A percentile compares a stretch with the other conserved stretches of the same genome.
Conservation (phyloP, 2,329 filamentous ascomycete species). For the Xylariaceae sp. region DNA sequence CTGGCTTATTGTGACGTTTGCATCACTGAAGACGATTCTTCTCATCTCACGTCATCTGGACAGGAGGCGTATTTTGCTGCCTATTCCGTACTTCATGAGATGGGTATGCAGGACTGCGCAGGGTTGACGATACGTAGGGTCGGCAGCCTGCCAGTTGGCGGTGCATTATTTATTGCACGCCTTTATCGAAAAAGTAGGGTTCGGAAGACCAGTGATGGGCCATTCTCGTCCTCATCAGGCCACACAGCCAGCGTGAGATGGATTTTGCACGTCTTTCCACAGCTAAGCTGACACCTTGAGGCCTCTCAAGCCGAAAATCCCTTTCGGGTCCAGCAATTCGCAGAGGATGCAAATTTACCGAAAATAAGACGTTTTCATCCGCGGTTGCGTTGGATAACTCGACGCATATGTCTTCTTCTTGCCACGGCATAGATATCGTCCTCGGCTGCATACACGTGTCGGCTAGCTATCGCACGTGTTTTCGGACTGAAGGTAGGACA, state of each 20-base stretch:
- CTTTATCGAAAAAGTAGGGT: background rate
- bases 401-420: background rate
- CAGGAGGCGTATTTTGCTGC: too few species aligned
- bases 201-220: background rate
- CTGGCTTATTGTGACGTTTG: background rate
- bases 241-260: background rate
- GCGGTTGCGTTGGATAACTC: background rate
- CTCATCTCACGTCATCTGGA: background rate
- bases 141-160: background rate
- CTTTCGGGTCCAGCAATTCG: background rate
- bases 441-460: background rate
- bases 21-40: background rate
- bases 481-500: background rate
- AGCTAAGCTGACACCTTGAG: background rate
- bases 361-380: background rate
- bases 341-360: background rate
- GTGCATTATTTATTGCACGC: background rate
- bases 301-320: background rate
- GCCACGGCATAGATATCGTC: background rate
- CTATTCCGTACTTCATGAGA: background rate
- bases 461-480: background rate
- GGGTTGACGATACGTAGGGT: background rate
- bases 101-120: background rate
- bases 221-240: background rate
- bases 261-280: background rate